Conservation (phyloP, 2,329 filamentous ascomycete genomes). For the Trichophyton simii region DNA sequence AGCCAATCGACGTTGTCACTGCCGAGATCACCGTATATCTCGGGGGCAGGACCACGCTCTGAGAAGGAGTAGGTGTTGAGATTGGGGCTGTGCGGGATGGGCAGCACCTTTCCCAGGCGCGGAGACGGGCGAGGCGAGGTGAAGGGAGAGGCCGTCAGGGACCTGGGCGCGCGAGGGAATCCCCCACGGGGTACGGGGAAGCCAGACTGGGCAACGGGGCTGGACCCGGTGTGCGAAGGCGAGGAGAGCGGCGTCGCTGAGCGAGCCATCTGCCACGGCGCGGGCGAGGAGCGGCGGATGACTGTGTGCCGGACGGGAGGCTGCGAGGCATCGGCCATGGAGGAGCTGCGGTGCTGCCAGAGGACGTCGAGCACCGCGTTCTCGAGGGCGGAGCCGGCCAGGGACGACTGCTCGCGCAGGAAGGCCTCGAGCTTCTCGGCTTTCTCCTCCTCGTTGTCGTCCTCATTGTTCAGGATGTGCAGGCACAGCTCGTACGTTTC, state of each 20-base stretch:
- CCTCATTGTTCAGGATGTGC: constrained; percentile 69
- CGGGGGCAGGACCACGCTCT: constrained; percentile 65
- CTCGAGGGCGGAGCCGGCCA: constrained; percentile 67
- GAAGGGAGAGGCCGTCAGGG: constrained; percentile 72
- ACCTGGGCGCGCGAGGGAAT: constrained; percentile 65
- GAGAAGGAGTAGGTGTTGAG: constrained; percentile 93
- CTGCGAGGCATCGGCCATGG: constrained; percentile 53
- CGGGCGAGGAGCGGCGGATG: constrained; percentile 79
- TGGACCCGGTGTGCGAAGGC: constrained; percentile 61
- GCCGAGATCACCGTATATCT: constrained; percentile 82
- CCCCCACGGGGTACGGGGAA: constrained; percentile 59
- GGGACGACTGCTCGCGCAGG: constrained; percentile 61
- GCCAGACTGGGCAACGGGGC: constrained; percentile 71
- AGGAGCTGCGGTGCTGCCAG: constrained; percentile 47
- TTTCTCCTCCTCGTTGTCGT: constrained; percentile 86
- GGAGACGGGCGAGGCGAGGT: constrained; percentile 88
- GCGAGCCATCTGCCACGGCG: constrained; percentile 73
- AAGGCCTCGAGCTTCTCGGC: constrained; percentile 82
- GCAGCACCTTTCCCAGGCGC: constrained; percentile 76
- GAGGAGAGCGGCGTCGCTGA: constrained; percentile 71
- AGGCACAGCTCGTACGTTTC: constrained; percentile 84
- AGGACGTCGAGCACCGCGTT: constrained; percentile 82
- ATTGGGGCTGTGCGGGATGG: constrained; percentile 88
- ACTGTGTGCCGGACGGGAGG: constrained; percentile 79
- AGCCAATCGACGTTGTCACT: constrained; percentile 96